Conservation (phyloP, 345 rosid genomes). For the Capsella bursapastoris region DNA sequence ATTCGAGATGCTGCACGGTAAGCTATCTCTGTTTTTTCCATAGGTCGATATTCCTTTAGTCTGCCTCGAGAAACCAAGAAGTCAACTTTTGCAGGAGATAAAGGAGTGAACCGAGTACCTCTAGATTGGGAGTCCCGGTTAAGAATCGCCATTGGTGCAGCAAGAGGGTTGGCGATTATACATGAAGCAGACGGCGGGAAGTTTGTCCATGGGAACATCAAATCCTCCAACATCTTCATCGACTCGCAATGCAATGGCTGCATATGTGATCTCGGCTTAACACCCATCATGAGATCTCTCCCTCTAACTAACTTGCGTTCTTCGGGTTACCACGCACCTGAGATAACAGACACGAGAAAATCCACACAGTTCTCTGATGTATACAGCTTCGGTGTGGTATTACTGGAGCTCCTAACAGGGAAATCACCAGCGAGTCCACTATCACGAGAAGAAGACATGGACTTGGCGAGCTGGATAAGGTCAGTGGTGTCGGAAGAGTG, state of each 20-base stretch:
- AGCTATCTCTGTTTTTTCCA: not conserved
- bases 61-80: not conserved
- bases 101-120: slow-evolving; percentile 40
- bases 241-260: slow-evolving; percentile 52
- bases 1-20: slow-evolving; percentile 63
- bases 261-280: slow-evolving; percentile 63
- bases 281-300: slow-evolving; percentile 52
- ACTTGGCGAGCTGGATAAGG: slow-evolving; percentile 77
- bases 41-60: not conserved
- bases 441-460: slow-evolving; percentile 54
- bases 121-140: slow-evolving; percentile 72
- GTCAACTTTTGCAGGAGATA: slow-evolving; percentile 43
- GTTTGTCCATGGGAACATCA: slow-evolving; percentile 65
- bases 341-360: slow-evolving; percentile 61
- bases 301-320: slow-evolving; percentile 50
- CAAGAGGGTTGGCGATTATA: slow-evolving; percentile 59
- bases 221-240: slow-evolving; percentile 71
- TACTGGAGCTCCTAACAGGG: slow-evolving; percentile 76
- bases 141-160: slow-evolving; percentile 62
- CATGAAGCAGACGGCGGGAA: slow-evolving; percentile 48
- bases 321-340: slow-evolving; percentile 70
- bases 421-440: slow-evolving; percentile 62
- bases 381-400: slow-evolving; percentile 80
- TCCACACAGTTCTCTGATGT: slow-evolving; percentile 67
- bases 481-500: slow-evolving; percentile 79